Evolutionary conservation across 257 asterid species (phyloP).

Genomic region (Gentiana straminea): DNA sequence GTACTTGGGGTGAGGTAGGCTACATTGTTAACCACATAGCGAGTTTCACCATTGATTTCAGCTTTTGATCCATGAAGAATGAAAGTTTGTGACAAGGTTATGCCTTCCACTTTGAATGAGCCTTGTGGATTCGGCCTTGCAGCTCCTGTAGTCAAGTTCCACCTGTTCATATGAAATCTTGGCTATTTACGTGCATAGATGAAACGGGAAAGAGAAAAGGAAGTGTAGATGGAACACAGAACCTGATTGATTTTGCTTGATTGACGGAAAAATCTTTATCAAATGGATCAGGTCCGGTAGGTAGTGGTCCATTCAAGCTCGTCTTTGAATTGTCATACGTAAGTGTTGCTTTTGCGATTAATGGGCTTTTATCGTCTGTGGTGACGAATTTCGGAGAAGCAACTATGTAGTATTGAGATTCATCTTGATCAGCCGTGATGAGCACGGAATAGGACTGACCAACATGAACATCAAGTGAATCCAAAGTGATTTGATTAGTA

Average conservation of each 20-base stretch:
- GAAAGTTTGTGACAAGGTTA: constrained; percentile 58
- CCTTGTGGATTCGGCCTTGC: constrained; percentile 82
- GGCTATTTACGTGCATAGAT: too few species aligned
- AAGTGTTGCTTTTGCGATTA: constrained; percentile 40
- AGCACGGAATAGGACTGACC: constrained; percentile 80
- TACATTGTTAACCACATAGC: constrained; percentile 42
- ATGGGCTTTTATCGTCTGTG: constrained; percentile 5
- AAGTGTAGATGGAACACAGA: neutral
- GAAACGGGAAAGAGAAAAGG: too few species aligned
- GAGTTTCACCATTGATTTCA: constrained; percentile 9
- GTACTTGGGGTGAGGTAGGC: constrained; percentile 42
- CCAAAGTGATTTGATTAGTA: constrained; percentile 34
- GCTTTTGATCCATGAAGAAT: constrained; percentile 36
- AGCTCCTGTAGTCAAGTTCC: constrained; percentile 60
- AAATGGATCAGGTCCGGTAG: constrained; percentile 52
- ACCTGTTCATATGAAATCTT: constrained; percentile 23
- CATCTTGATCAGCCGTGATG: constrained; percentile 38
- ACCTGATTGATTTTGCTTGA: constrained; percentile 64
- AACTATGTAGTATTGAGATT: constrained; percentile 42
- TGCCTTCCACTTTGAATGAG: constrained; percentile 52
- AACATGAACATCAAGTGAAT: constrained; percentile 57
- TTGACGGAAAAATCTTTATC: constrained; percentile 35
- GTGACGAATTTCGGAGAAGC: constrained; percentile 47
- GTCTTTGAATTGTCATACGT: constrained; percentile 44
- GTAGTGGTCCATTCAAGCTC: constrained; percentile 36